Conservation (phyloP, 1,139 yeast genomes). For the Yamadazyma diddensiae region DNA sequence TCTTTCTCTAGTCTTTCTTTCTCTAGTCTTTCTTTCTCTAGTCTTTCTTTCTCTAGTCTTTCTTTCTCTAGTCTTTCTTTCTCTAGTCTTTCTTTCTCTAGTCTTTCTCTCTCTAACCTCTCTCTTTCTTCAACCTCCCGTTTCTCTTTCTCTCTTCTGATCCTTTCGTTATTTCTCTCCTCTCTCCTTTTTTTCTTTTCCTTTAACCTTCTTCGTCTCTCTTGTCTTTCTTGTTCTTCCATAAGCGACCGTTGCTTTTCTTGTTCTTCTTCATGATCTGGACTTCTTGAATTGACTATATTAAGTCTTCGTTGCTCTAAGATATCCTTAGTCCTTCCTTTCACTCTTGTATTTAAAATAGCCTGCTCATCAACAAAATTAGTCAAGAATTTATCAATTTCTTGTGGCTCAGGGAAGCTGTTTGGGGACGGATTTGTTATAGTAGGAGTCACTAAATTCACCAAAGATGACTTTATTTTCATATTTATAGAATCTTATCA, state of each 20-base stretch:
- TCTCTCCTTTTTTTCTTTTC: constrained; percentile 2
- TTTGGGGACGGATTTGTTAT: constrained; percentile 12
- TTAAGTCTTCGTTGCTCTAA: constrained; percentile 5
- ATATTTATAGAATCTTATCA: constrained; percentile 3
- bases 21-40: constrained; percentile 3
- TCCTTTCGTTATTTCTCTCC: background rate
- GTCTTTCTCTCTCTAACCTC: constrained; percentile 5
- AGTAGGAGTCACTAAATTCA: constrained; percentile 14
- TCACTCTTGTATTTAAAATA: constrained; percentile 5
- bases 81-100: constrained; percentile 2
- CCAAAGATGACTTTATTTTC: constrained; percentile 12
- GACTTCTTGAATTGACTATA: too few relatives aligned
- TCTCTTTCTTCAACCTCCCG: constrained; percentile 4
- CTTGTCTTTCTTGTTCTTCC: constrained; percentile 5
- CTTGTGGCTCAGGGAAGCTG: constrained; percentile 3
- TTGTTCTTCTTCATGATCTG: background rate
- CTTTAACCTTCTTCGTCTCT: constrained; percentile 1
- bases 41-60: constrained; percentile 1
- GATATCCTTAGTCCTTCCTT: constrained; percentile 5
- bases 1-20: constrained; percentile 4
- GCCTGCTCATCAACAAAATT: constrained; percentile 5
- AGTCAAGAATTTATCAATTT: constrained; percentile 5
- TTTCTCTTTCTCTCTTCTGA: constrained; percentile 5
- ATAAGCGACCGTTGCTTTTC: constrained; percentile 2
- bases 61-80: constrained; percentile 4